Percentiles rank a stretch among this genome's conserved stretches.
Conservation (phyloP, 2,329 filamentous ascomycete species). For the Sarocladium kiliense region DNA sequence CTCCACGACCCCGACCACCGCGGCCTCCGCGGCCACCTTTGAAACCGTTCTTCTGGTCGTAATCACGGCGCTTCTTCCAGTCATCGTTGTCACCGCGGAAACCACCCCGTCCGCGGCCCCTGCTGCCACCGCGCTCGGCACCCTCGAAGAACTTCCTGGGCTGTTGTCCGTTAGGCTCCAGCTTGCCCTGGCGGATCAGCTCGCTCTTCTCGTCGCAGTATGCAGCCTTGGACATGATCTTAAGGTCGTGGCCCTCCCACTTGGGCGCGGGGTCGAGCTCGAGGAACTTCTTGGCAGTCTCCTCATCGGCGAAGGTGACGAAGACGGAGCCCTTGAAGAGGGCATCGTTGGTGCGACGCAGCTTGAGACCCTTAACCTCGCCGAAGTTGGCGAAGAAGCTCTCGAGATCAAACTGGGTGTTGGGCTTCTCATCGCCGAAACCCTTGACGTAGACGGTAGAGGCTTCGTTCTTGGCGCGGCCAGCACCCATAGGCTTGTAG, state of each 20-base stretch:
- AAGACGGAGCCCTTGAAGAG: slow-evolving; percentile 96
- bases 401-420: slow-evolving; percentile 90
- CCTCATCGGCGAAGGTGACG: slow-evolving; percentile 81
- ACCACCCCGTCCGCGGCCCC: slow-evolving; percentile 31
- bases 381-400: slow-evolving; percentile 82
- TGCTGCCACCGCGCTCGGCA: slow-evolving; percentile 24
- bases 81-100: slow-evolving; percentile 38
- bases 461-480: slow-evolving; percentile 62
- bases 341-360: slow-evolving; percentile 68
- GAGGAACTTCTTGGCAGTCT: slow-evolving; percentile 75
- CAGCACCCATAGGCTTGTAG: slow-evolving; percentile 51
- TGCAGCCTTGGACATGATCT: slow-evolving; percentile 81
- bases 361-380: slow-evolving; percentile 73
- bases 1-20: slow-evolving; percentile 33
- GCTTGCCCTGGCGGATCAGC: slow-evolving; percentile 65
- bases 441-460: slow-evolving; percentile 89
- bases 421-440: slow-evolving; percentile 78
- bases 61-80: slow-evolving; percentile 60
- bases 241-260: slow-evolving; percentile 67
- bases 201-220: slow-evolving; percentile 77
- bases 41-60: slow-evolving; percentile 58
- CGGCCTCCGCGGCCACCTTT: slow-evolving; percentile 40
- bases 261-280: slow-evolving; percentile 73
- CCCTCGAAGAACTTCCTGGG: slow-evolving; percentile 46
- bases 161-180: slow-evolving; percentile 49